Percentiles rank a stretch among this genome's conserved stretches.
Evolutionary conservation across 169 alveolate species (phyloP).

Genomic region (Plasmodium chabaudi): DNA sequence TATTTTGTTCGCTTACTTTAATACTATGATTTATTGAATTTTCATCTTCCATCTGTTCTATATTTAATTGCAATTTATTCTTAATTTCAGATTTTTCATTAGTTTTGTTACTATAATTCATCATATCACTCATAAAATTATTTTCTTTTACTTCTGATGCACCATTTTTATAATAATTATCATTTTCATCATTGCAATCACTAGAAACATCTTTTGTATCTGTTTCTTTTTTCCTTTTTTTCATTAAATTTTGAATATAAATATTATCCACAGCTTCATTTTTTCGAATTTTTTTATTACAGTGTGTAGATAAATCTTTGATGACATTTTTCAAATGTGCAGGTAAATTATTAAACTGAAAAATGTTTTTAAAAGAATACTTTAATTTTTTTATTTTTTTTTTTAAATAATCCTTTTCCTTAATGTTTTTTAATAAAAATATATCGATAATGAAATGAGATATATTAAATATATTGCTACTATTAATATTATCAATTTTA

Average conservation of each 20-base stretch:
- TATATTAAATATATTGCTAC: slow-evolving; percentile 66
- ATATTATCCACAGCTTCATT: too few species aligned
- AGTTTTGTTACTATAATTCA: too few species aligned
- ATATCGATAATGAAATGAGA: slow-evolving; percentile 66
- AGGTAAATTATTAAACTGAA: not conserved
- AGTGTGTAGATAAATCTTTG: too few species aligned
- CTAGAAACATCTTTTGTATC: too few species aligned
- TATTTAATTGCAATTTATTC: too few species aligned
- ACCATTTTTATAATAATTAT: not conserved
- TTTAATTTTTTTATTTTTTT: slow-evolving; percentile 58
- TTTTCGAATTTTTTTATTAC: too few species aligned
- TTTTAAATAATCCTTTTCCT: slow-evolving; percentile 63
- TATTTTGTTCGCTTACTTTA: not conserved
- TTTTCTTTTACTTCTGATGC: too few species aligned
- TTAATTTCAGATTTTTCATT: too few species aligned
- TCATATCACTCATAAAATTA: too few species aligned
- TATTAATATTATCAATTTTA: slow-evolving; percentile 52
- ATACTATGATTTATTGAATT: not conserved
- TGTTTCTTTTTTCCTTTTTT: too few species aligned
- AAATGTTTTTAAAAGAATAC: slow-evolving; percentile 25
- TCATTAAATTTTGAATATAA: too few species aligned
- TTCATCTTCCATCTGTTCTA: not conserved
- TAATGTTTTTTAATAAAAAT: slow-evolving; percentile 27
- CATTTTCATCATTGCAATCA: too few species aligned
- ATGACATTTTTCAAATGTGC: slow-evolving; percentile 29